phyloP scores from a whole-genome alignment of 1,139 yeast species.

The Yamadazyma spencermartinsiae region DNA sequence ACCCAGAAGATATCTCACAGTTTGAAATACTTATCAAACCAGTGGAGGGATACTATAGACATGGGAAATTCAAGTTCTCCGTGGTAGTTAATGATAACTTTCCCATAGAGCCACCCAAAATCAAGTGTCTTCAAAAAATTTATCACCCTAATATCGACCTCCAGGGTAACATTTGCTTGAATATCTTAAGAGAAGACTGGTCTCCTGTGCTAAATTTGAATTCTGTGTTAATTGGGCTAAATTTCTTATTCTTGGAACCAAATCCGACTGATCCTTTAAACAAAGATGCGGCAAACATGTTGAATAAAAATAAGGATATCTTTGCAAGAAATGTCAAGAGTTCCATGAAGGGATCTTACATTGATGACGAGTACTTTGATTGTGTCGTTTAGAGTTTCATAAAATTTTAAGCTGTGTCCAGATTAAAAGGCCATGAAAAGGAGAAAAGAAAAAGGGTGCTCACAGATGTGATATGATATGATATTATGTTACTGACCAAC shows the following conservation, averaged over 20 bases:
- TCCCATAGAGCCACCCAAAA: constrained; percentile 94
- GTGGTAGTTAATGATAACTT: constrained; percentile 68
- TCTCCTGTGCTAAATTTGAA: constrained; percentile 86
- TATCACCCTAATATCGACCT: constrained; percentile 94
- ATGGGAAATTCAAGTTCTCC: constrained; percentile 68
- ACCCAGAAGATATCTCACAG: constrained; percentile 58
- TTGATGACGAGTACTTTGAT: constrained; percentile 65
- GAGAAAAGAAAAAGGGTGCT: too few species aligned
- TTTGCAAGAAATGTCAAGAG: constrained; percentile 61
- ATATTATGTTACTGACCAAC: too few species aligned
- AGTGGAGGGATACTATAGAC: constrained; percentile 74
- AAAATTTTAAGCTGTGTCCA: too few species aligned
- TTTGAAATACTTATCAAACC: constrained; percentile 66
- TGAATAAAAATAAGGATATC: constrained; percentile 54
- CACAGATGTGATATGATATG: too few species aligned
- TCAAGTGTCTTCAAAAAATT: constrained; percentile 66
- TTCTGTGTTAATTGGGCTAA: constrained; percentile 79
- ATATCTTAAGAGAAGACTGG: constrained; percentile 94
- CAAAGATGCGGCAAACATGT: constrained; percentile 80
- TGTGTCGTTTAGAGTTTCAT: constrained; percentile 38
- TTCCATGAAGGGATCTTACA: constrained; percentile 72
- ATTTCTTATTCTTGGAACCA: constrained; percentile 85
- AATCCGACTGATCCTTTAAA: constrained; percentile 91
- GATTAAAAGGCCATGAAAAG: too few species aligned
- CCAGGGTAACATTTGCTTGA: constrained; percentile 88